phyloP scores from a whole-genome alignment of 345 rosid species.

The Pseudoturritis turrita region DNA sequence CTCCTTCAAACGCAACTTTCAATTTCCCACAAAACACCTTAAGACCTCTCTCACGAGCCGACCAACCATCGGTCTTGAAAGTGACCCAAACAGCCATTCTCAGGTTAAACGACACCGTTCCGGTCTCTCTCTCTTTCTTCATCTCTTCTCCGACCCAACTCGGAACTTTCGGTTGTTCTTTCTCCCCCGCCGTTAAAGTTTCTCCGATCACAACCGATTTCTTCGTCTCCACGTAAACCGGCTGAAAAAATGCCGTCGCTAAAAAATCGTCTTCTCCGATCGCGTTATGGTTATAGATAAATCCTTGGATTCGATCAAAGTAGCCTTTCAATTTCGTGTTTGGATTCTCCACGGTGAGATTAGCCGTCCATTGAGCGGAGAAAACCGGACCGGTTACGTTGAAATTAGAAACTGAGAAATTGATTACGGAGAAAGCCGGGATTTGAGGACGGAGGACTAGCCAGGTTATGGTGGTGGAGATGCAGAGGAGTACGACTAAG shows the following conservation, averaged over 20 bases:
- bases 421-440: slow-evolving; percentile 31
- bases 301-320: slow-evolving; percentile 30
- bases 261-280: slow-evolving; percentile 25
- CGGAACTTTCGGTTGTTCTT: slow-evolving; percentile 27
- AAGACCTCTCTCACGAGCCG: slow-evolving; percentile 33
- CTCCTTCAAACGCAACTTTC: slow-evolving; percentile 26
- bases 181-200: slow-evolving; percentile 23
- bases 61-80: slow-evolving; percentile 30
- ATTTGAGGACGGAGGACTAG: slow-evolving; percentile 32
- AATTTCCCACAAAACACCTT: slow-evolving; percentile 32
- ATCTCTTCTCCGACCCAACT: slow-evolving; percentile 32
- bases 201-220: slow-evolving; percentile 19
- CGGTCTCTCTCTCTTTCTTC: slow-evolving; percentile 33
- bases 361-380: slow-evolving; percentile 33
- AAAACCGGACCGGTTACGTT: slow-evolving; percentile 33
- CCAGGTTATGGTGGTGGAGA: slow-evolving; percentile 32
- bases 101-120: slow-evolving; percentile 32
- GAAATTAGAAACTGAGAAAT: slow-evolving; percentile 30
- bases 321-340: slow-evolving; percentile 36
- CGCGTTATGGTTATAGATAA: slow-evolving; percentile 7
- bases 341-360: slow-evolving; percentile 30
- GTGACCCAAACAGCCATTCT: slow-evolving; percentile 31
- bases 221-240: slow-evolving; percentile 30
- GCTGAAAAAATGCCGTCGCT: slow-evolving; percentile 16
- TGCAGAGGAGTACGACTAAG: slow-evolving; percentile 31